Conservation (phyloP, 2,329 filamentous ascomycete genomes). For the Ophiostoma ulmi region DNA sequence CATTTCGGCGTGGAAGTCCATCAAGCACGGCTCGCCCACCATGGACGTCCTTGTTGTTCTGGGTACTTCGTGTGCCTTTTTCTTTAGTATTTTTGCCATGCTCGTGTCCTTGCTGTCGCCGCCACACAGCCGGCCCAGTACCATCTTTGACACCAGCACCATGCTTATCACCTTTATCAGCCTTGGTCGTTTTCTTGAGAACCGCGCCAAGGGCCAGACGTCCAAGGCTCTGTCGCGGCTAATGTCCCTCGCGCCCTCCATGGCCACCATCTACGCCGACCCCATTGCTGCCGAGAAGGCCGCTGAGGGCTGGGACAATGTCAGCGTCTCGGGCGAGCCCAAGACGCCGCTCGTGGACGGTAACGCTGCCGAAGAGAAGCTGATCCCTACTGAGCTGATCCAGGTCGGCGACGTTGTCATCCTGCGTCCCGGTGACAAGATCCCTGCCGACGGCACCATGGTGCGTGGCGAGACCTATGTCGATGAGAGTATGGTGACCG, state of each 20-base stretch:
- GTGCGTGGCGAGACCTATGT: constrained; percentile 88
- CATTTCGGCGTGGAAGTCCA: constrained; percentile 81
- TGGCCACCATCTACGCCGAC: constrained; percentile 94
- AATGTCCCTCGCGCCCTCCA: constrained; percentile 94
- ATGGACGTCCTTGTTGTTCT: constrained; percentile 97
- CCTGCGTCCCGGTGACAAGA: constrained; percentile 89
- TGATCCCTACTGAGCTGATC: constrained; percentile 90
- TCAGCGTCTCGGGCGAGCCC: constrained; percentile 36
- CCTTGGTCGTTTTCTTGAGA: constrained; percentile 85
- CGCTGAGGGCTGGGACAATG: constrained; percentile 67
- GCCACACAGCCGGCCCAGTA: constrained; percentile 75
- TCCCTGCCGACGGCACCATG: constrained; percentile 84
- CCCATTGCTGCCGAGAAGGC: constrained; percentile 89
- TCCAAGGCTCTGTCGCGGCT: constrained; percentile 87
- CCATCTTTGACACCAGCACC: constrained; percentile 94
- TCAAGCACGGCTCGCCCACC: constrained; percentile 85
- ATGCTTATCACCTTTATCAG: constrained; percentile 98
- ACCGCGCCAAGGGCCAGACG: constrained; percentile 90
- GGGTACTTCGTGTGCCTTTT: constrained; percentile 91
- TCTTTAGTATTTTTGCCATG: constrained; percentile 90
- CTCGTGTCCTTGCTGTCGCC: constrained; percentile 67
- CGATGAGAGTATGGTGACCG: constrained; percentile 98
- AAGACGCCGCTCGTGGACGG: constrained; percentile 46
- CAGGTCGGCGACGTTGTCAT: constrained; percentile 92
- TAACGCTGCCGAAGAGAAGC: constrained; percentile 69